Percentiles rank a stretch among this genome's conserved stretches.
phyloP scores from a whole-genome alignment of 1,284 basidiomycete species.

The Omphalotus olearius region DNA sequence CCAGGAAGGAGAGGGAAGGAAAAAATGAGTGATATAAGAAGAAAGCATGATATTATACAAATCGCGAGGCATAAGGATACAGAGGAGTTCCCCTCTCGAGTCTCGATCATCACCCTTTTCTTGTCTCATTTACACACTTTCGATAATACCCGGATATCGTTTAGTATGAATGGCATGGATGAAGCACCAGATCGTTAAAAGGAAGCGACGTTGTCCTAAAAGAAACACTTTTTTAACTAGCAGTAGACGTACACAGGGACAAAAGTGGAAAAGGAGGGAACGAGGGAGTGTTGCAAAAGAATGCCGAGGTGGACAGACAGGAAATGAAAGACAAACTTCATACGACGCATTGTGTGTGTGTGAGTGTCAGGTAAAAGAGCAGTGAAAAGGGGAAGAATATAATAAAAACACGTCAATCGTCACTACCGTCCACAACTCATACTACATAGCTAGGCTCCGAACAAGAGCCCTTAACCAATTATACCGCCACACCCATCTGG shows the following conservation, averaged over 20 bases:
- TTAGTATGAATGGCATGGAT: not conserved
- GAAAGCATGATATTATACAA: conserved; percentile 14
- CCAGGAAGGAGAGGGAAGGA: not conserved
- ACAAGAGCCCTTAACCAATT: not conserved
- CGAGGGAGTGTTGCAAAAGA: not conserved
- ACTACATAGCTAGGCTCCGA: not conserved
- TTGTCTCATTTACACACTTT: conserved; percentile 8
- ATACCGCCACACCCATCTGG: conserved; percentile 36
- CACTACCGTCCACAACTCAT: too few species aligned
- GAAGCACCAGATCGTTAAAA: conserved; percentile 20
- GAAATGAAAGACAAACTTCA: not conserved
- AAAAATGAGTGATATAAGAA: conserved; percentile 20
- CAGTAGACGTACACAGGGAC: conserved; percentile 28
- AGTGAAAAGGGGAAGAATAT: conserved; percentile 9
- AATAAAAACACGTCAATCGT: not conserved
- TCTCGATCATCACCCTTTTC: conserved; percentile 22
- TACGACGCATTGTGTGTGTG: too few species aligned
- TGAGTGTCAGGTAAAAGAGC: too few species aligned
- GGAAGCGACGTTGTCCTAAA: conserved; percentile 17
- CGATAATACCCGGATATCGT: not conserved
- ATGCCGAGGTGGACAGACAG: not conserved
- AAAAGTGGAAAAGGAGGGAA: conserved; percentile 12
- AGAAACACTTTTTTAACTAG: conserved; percentile 13
- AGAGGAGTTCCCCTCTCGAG: conserved; percentile 10
- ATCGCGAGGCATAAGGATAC: not conserved